Evolutionary conservation across 2,329 filamentous ascomycete genomes (phyloP), one percentile per base, ranked within the genome.

Genomic region (Calonectria pteridis): DNA sequence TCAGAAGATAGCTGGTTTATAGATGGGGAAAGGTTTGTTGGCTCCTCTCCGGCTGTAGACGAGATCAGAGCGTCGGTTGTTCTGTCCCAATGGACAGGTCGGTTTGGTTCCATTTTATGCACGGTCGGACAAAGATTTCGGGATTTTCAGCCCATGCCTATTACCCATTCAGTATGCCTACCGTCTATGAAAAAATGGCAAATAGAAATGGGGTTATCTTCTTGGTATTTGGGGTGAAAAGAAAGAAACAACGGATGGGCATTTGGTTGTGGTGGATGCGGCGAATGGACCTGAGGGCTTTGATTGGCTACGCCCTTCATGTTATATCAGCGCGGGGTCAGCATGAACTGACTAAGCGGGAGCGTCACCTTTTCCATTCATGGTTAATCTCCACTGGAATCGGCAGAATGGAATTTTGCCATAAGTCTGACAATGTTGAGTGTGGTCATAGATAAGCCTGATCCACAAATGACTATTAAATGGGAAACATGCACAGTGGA

Each of bases 1-100:
- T 13, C 29, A 23, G 6, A 31, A 4, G 31, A 20, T 23, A 59
- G 2, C 10, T 46, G 31, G 11, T 31, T 7, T 4, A 13, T 7
- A 37, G 31, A 37, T 18, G 33, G 33, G 53, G 31, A 37, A 14
- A 14, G 13, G 13, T 26, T 9, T 28, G 6, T 16, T 11, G 2
- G n/a, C 6, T 37, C 53, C 16, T 37, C 31, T 26, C 29, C 20
- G 5, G 51, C 81, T 79, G 33, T 69, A 69, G 68, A 75, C 74
- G 20, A 20, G 80, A 73, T 69, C 84, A 81, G 55, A 80, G 71
- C 64, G 79, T 80, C 74, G 83, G 82, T 87, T 62, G 87, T 86
- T 71, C 87, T 83, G 77, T 91, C 89, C 90, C 91, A 93, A 81
- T 91, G 87, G 81, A 94, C 89, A 80, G 93, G 91, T 74, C 92